These are phyloP conservation scores for Prunus yedoensis DNA, from an alignment of 331 rosid species.

Conservation along the genomic window DNA sequence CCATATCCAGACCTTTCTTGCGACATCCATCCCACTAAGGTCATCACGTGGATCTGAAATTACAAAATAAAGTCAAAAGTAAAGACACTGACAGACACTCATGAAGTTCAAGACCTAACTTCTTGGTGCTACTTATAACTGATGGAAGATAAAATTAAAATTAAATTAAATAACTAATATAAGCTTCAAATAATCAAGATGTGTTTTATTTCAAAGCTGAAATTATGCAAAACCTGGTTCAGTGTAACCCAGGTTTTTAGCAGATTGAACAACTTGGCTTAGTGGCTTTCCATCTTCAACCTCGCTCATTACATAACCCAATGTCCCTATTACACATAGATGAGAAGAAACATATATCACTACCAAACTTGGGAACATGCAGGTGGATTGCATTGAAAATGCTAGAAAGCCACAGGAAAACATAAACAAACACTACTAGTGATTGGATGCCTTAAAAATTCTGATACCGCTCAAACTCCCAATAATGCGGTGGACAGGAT, in stretches of 20 bases:
- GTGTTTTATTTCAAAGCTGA: conserved; percentile 14
- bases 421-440: background rate
- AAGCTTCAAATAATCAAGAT: background rate
- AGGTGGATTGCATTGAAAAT: background rate
- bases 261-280: conserved; percentile 81
- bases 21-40: conserved; percentile 95
- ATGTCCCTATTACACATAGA: conserved; percentile 59
- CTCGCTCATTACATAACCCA: conserved; percentile 93
- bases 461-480: conserved; percentile 92
- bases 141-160: background rate
- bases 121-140: background rate
- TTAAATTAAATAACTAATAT: background rate
- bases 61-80: conserved; percentile 19
- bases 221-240: conserved; percentile 70
- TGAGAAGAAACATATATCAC: conserved; percentile 21
- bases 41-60: conserved; percentile 99
- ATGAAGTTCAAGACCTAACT: conserved; percentile 17
- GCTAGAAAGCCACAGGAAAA: conserved; percentile 5
- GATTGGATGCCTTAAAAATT: conserved; percentile 6
- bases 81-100: background rate
- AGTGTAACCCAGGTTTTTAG: conserved; percentile 87
- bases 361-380: background rate
- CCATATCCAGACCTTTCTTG: conserved; percentile 73
- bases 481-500: conserved; percentile 61
- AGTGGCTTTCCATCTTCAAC: conserved; percentile 85